phyloP scores from a whole-genome alignment of 352 stramenopile genomes.

The Globisporangium splendens region DNA sequence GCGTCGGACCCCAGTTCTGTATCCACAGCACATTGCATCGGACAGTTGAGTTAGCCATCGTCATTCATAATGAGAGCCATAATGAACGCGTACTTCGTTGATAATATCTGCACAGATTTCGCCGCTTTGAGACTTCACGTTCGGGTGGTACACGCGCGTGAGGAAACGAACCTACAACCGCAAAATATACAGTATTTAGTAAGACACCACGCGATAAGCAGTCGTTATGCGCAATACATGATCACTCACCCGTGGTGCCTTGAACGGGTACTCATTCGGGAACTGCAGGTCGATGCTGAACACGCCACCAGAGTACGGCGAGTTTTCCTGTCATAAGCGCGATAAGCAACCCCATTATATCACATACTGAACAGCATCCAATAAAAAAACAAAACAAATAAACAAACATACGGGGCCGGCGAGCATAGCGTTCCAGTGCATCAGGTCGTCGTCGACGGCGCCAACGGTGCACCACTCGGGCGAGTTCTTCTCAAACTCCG shows the following conservation, averaged over 20 bases:
- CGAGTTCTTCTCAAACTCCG: constrained; percentile 88
- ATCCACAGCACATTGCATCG: constrained; percentile 13
- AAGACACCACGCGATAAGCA: too few relatives aligned
- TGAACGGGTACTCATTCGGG: constrained; percentile 96
- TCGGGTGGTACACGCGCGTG: constrained; percentile 96
- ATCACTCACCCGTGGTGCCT: constrained; percentile 74
- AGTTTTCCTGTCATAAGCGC: constrained; percentile 48
- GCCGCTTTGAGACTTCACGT: constrained; percentile 94
- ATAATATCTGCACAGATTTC: constrained; percentile 96
- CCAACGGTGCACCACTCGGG: constrained; percentile 87
- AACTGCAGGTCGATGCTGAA: constrained; percentile 96
- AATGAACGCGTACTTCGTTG: constrained; percentile 54
- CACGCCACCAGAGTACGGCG: constrained; percentile 85
- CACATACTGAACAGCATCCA: neutral
- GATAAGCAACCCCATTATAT: neutral
- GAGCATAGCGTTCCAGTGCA: constrained; percentile 91
- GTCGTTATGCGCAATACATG: too few relatives aligned
- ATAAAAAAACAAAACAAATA: neutral
- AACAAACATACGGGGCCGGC: constrained; percentile 68
- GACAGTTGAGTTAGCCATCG: constrained; percentile 5
- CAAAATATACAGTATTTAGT: neutral
- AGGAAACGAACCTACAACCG: constrained; percentile 88
- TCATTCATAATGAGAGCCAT: neutral
- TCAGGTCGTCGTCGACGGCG: constrained; percentile 83
- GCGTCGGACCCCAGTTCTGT: constrained; percentile 94